Evolutionary conservation across 805 yeast genomes (phyloP), one percentile per base, ranked within the genome.

Genomic region (Diddensiella transvaalensis): DNA sequence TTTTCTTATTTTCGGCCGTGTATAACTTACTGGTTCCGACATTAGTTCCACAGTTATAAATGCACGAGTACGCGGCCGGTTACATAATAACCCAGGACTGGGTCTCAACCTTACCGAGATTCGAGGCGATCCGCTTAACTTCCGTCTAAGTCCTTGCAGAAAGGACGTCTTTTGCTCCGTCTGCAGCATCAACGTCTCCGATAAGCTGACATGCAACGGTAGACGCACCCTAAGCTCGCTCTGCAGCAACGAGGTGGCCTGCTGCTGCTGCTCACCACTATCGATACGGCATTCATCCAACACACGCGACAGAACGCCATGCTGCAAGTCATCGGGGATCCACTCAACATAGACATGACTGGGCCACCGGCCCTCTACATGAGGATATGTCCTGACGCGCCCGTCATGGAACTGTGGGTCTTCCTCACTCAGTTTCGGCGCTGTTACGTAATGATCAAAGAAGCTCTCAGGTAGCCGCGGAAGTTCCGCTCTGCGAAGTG

Each of bases 341-440:
- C 62, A 60, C 35, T 60, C 64, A n/a, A 60, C 23, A 26, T 56
- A 60, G 15, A 59, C 54, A 42, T 60, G 64, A 6, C 55, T 44
- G 8, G 64, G 64, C 58, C 60, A 60, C 19, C 46, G 41, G 13
- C 64, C 64, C 2, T 53, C 55, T 5, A 42, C 51, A 42, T 60
- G 64, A 1, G 47, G 49, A 11, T 49, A 22, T 1, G 50, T 48
- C 30, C 63, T 35, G 22, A 22, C 24, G 21, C 52, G 40, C 2
- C 62, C 61, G 11, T 50, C 37, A 24, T 60, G 59, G 36, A 58
- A 46, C 35, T 43, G 47, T 13, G 53, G 43, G 11, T 40, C 53
- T 18, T 18, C 47, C n/a, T 29, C 11, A 26, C 8, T 26, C 19
- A 45, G 23, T 21, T 52, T 29, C 2, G 64, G 62, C 5, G 43